Conservation (phyloP, 306 rosid species). For the Sechiopsis laciniata region DNA sequence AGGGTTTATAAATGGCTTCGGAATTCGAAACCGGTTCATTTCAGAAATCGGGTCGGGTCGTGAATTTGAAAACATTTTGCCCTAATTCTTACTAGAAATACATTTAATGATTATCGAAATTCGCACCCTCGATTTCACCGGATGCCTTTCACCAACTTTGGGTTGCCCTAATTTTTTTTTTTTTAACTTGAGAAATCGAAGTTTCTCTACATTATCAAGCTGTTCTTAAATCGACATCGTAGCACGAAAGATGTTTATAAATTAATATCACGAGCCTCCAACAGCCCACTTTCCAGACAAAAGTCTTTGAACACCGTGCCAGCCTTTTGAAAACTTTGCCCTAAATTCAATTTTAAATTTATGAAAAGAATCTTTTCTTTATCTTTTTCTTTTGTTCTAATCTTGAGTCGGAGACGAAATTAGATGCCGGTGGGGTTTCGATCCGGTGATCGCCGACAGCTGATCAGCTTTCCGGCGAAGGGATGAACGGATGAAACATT, state of each 20-base stretch:
- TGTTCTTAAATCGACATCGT: too few species aligned
- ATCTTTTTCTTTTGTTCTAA: background rate
- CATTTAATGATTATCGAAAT: background rate
- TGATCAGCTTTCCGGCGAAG: background rate
- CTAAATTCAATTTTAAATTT: background rate
- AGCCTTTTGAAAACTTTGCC: too few species aligned
- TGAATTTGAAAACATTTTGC: background rate
- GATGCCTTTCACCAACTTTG: background rate
- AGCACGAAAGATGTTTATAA: too few species aligned
- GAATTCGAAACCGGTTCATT: background rate
- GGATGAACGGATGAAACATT: background rate
- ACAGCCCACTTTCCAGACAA: too few species aligned
- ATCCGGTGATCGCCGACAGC: background rate
- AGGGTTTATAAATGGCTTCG: background rate
- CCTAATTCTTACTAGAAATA: background rate
- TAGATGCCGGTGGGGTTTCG: background rate
- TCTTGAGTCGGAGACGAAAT: background rate
- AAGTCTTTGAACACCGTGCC: too few species aligned
- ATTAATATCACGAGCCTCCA: too few species aligned
- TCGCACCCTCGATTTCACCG: background rate
- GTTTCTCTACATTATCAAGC: too few species aligned
- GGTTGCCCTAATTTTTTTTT: background rate
- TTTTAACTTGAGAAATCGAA: too few species aligned
- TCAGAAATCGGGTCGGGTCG: background rate
- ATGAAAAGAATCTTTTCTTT: background rate